Evolutionary conservation across 345 rosid genomes (phyloP).

Genomic region (Punica granatum): DNA sequence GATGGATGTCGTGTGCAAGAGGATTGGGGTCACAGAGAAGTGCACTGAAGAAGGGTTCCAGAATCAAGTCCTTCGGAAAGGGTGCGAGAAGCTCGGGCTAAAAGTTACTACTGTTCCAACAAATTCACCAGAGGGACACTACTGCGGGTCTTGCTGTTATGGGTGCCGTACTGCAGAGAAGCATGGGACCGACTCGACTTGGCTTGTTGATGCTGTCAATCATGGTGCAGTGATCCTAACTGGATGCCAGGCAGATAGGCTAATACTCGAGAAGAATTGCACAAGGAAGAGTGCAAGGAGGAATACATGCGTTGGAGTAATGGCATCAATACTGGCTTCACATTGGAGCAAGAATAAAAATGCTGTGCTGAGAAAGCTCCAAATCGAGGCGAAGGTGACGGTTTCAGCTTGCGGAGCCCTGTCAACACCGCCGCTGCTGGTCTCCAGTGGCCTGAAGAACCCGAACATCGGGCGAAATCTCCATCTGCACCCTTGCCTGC

Average conservation of each 20-base stretch:
- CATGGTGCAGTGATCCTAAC: conserved; percentile 16
- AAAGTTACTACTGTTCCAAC: conserved; percentile 2
- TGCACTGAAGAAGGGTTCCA: conserved; percentile 13
- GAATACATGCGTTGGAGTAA: conserved; percentile 9
- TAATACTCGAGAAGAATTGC: conserved; percentile 2
- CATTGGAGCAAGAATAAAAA: not conserved
- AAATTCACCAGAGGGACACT: conserved; percentile 11
- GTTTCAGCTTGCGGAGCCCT: conserved; percentile 7
- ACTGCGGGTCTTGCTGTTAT: conserved; percentile 11
- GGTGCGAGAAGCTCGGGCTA: conserved; percentile 11
- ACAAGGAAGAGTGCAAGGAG: not conserved
- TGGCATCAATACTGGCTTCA: not conserved
- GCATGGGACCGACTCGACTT: conserved; percentile 12
- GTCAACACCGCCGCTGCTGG: conserved; percentile 7
- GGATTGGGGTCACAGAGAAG: conserved; percentile 10
- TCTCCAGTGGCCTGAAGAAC: conserved; percentile 16
- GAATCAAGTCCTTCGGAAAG: conserved; percentile 12
- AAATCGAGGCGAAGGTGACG: conserved; percentile 12
- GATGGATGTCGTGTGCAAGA: conserved; percentile 9
- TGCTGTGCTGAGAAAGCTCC: not conserved
- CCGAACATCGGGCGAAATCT: conserved; percentile 15
- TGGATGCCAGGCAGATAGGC: conserved; percentile 4
- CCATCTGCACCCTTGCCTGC: conserved; percentile 12
- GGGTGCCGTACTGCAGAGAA: conserved; percentile 13
- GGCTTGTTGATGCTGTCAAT: conserved; percentile 14